A percentile compares a stretch with the other conserved stretches of the same genome.
These are phyloP conservation scores for Camelina hispida DNA, from an alignment of 345 rosid species.

Conservation along the genomic window DNA sequence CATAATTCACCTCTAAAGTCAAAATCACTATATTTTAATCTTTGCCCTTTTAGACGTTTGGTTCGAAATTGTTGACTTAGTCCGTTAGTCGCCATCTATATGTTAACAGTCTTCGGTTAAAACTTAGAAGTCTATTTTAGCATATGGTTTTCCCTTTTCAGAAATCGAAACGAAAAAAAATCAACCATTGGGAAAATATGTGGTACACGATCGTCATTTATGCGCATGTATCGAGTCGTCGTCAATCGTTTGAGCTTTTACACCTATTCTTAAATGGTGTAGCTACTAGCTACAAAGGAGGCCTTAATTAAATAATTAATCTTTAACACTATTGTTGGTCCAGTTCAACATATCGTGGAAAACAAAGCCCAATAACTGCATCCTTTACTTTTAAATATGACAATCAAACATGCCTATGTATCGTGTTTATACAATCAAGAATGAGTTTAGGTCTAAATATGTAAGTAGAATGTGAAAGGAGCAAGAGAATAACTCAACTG, in stretches of 20 bases:
- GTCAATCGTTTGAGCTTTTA: conserved; percentile 2
- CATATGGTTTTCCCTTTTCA: too few species aligned
- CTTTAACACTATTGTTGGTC: conserved; percentile 17
- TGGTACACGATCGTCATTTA: conserved; percentile 7
- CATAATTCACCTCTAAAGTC: conserved; percentile 36
- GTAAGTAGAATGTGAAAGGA: neutral
- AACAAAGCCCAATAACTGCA: conserved; percentile 21
- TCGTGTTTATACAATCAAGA: neutral
- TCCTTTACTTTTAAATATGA: neutral
- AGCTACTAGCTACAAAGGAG: conserved; percentile 24
- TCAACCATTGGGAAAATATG: neutral
- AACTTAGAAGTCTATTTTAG: neutral
- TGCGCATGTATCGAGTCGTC: neutral
- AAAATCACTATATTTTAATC: conserved; percentile 17
- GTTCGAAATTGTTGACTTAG: conserved; percentile 25
- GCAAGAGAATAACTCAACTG: neutral
- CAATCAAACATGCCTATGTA: neutral
- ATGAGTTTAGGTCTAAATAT: neutral
- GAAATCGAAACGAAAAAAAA: too few species aligned
- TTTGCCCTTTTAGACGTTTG: conserved; percentile 13
- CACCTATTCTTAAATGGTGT: conserved; percentile 4
- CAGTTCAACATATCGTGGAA: neutral
- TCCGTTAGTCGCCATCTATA: neutral
- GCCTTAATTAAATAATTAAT: conserved; percentile 4
- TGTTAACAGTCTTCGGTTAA: neutral